These are phyloP conservation scores for Tillandsia fasciculata DNA, from an alignment of 176 grass and related monocot species.

Conservation along the genomic window DNA sequence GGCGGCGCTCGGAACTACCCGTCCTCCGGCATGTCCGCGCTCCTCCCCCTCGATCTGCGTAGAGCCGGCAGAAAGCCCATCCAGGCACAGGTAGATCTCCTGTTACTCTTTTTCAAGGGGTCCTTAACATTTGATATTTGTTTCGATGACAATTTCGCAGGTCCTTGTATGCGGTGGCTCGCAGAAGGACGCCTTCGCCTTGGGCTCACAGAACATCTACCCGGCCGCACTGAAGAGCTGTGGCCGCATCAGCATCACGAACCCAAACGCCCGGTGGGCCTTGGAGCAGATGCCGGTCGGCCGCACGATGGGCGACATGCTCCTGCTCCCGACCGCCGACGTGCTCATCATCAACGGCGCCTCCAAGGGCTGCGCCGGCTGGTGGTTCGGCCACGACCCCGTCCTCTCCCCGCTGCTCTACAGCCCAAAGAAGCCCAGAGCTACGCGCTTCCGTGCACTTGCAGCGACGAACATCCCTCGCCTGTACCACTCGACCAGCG, in stretches of 20 bases:
- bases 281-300: conserved; percentile 54
- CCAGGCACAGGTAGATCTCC: too few relatives aligned
- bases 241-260: conserved; percentile 39
- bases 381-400: conserved; percentile 48
- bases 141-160: not conserved
- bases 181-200: conserved; percentile 38
- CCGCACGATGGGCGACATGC: conserved; percentile 86
- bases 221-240: conserved; percentile 42
- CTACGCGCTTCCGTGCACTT: conserved; percentile 41
- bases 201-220: conserved; percentile 37
- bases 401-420: conserved; percentile 57
- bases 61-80: not conserved
- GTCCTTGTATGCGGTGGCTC: conserved; percentile 73
- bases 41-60: conserved; percentile 69
- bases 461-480: conserved; percentile 37
- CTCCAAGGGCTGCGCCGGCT: conserved; percentile 52
- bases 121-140: too few relatives aligned
- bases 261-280: conserved; percentile 34
- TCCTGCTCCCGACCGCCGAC: conserved; percentile 69
- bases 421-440: conserved; percentile 16
- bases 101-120: too few relatives aligned
- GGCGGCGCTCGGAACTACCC: conserved; percentile 74
- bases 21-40: conserved; percentile 53
- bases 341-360: conserved; percentile 67
- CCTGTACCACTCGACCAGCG: conserved; percentile 80